These are phyloP conservation scores for Ganoderma leucocontextum DNA, from an alignment of 1,284 basidiomycete species.

Conservation along the genomic window DNA sequence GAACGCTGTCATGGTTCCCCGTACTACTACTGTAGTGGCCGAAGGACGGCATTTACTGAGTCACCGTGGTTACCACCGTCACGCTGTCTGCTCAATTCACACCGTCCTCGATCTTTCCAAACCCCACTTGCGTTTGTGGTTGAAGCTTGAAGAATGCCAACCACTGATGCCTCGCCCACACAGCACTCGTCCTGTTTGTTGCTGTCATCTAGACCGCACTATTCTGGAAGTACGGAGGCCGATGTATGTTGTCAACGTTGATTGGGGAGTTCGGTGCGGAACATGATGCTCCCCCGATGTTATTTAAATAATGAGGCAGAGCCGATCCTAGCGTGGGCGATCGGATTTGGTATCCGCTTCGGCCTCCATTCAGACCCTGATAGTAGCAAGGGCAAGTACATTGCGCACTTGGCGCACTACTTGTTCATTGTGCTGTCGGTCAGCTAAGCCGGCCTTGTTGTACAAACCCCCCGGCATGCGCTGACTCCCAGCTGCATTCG, in stretches of 20 bases:
- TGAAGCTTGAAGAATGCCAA: neutral
- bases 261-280: constrained; percentile 67
- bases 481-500: neutral
- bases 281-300: neutral
- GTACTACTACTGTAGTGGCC: neutral
- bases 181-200: constrained; percentile 59
- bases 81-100: neutral
- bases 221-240: constrained; percentile 58
- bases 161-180: neutral
- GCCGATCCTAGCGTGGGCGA: constrained; percentile 45
- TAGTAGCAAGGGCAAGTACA: constrained; percentile 46
- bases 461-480: no score
- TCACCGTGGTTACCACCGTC: neutral
- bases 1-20: neutral
- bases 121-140: neutral
- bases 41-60: neutral
- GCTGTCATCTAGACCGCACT: constrained; percentile 60
- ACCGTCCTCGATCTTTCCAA: neutral
- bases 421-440: constrained; percentile 79
- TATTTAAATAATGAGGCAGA: neutral
- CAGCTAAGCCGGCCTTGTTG: neutral
- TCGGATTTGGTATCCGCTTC: constrained; percentile 61
- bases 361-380: constrained; percentile 55
- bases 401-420: constrained; percentile 91
- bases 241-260: constrained; percentile 72